phyloP scores from a whole-genome alignment of 805 yeast species.

The Pichia occidentalis region DNA sequence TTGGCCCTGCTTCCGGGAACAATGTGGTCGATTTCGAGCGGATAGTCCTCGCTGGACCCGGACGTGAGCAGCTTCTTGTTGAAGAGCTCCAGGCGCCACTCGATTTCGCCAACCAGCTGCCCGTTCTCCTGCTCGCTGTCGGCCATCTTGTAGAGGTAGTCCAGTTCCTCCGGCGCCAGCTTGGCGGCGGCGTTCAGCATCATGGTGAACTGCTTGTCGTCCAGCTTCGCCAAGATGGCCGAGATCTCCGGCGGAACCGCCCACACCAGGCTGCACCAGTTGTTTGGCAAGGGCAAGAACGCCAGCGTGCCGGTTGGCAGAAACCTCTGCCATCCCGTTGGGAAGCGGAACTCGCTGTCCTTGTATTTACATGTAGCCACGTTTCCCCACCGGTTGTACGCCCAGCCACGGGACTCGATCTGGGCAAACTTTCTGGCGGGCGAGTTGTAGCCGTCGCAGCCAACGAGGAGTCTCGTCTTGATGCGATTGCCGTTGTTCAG shows the following conservation, averaged over 20 bases:
- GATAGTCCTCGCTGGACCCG: slow-evolving; percentile 53
- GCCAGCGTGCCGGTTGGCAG: slow-evolving; percentile 91
- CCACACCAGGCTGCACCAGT: slow-evolving; percentile 92
- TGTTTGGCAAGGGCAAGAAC: slow-evolving; percentile 78
- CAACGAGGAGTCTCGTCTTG: slow-evolving; percentile 72
- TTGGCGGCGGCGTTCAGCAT: slow-evolving; percentile 82
- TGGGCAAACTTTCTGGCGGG: slow-evolving; percentile 81
- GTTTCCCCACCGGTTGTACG: slow-evolving; percentile 80
- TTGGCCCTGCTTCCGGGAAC: slow-evolving; percentile 66
- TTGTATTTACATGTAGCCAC: slow-evolving; percentile 81
- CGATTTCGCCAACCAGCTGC: slow-evolving; percentile 59
- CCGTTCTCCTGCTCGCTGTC: slow-evolving; percentile 35
- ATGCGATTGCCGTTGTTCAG: slow-evolving; percentile 58
- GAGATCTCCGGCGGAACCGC: slow-evolving; percentile 75
- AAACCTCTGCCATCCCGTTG: slow-evolving; percentile 91
- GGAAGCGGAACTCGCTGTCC: slow-evolving; percentile 54
- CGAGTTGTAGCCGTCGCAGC: slow-evolving; percentile 94
- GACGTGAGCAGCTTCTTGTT: slow-evolving; percentile 26
- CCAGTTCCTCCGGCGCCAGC: slow-evolving; percentile 70
- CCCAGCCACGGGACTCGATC: slow-evolving; percentile 89
- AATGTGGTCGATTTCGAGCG: slow-evolving; percentile 57
- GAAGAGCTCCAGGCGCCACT: slow-evolving; percentile 56
- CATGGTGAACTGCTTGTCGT: slow-evolving; percentile 56
- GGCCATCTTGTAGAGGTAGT: slow-evolving; percentile 51
- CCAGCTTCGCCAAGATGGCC: slow-evolving; percentile 48